A percentile compares a stretch with the other conserved stretches of the same genome.
Evolutionary conservation across 495 filamentous ascomycete genomes (phyloP).

Genomic region (Durotheca rogersii): DNA sequence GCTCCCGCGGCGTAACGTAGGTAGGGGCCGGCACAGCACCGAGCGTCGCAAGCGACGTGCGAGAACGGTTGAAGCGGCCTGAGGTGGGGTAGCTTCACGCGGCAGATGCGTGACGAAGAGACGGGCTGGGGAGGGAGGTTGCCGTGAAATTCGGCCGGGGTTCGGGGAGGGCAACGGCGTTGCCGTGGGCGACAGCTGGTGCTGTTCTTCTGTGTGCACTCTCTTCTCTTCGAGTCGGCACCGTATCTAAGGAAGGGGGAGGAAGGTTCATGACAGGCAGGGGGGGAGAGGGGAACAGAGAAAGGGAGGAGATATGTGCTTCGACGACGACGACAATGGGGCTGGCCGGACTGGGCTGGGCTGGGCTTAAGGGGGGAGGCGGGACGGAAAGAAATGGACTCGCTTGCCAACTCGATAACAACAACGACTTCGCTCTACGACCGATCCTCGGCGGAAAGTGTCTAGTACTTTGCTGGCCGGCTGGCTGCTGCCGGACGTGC

Average conservation of each 20-base stretch:
- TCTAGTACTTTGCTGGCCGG: not conserved
- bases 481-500: conserved; percentile 9
- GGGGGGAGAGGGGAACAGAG: not conserved
- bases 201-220: not conserved
- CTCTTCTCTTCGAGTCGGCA: not conserved
- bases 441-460: not conserved
- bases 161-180: conserved; percentile 20
- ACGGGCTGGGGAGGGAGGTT: conserved; percentile 15
- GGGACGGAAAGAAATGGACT: not conserved
- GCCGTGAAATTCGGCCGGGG: conserved; percentile 1
- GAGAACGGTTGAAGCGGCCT: not conserved
- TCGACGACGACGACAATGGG: not conserved
- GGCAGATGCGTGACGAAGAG: conserved; percentile 9
- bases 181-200: conserved; percentile 11
- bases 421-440: not conserved
- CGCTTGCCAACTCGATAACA: not conserved
- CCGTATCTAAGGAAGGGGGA: not conserved
- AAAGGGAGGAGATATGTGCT: not conserved
- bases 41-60: not conserved
- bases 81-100: conserved; percentile 4
- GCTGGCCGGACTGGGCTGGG: not conserved
- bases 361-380: not conserved
- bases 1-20: not conserved
- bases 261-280: not conserved
- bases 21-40: not conserved